phyloP scores from a whole-genome alignment of 1,284 basidiomycete genomes.

The Ustilago hordei region DNA sequence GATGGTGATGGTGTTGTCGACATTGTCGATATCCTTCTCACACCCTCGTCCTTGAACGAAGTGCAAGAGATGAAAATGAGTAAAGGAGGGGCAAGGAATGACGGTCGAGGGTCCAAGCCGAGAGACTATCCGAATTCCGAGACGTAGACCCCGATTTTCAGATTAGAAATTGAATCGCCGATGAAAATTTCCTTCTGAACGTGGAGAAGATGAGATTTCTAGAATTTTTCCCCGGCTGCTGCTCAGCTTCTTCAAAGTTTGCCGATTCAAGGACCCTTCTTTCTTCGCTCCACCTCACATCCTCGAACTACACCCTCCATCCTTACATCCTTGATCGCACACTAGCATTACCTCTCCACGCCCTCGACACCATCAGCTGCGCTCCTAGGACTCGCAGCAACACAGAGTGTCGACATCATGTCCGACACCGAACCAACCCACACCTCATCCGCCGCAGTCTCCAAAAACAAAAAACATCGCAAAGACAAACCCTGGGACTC shows the following conservation, averaged over 20 bases:
- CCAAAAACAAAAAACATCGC: constrained; percentile 67
- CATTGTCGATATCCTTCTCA: constrained; percentile 2
- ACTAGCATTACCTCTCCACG: neutral
- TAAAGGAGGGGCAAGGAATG: neutral
- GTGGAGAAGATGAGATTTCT: constrained; percentile 15
- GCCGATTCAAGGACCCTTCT: constrained; percentile 7
- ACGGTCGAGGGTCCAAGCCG: constrained; percentile 25
- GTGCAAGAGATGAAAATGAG: neutral
- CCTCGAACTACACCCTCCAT: neutral
- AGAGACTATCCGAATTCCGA: constrained; percentile 4
- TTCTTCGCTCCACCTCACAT: constrained; percentile 8
- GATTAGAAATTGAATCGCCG: constrained; percentile 4
- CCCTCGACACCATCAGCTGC: too few species aligned
- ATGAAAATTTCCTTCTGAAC: constrained; percentile 32
- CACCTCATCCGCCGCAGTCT: constrained; percentile 3
- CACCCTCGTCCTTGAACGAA: neutral
- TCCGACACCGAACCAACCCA: constrained; percentile 7
- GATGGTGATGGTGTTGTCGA: constrained; percentile 43
- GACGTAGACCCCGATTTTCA: neutral
- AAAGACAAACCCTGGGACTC: constrained; percentile 83
- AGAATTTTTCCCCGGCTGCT: constrained; percentile 30
- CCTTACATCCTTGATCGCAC: neutral
- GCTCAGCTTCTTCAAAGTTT: constrained; percentile 4
- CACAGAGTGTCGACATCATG: constrained; percentile 24
- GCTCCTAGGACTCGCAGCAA: neutral